These are phyloP conservation scores for Aspergillus carlsbadensis DNA, from an alignment of 495 filamentous ascomycete species.

Conservation along the genomic window DNA sequence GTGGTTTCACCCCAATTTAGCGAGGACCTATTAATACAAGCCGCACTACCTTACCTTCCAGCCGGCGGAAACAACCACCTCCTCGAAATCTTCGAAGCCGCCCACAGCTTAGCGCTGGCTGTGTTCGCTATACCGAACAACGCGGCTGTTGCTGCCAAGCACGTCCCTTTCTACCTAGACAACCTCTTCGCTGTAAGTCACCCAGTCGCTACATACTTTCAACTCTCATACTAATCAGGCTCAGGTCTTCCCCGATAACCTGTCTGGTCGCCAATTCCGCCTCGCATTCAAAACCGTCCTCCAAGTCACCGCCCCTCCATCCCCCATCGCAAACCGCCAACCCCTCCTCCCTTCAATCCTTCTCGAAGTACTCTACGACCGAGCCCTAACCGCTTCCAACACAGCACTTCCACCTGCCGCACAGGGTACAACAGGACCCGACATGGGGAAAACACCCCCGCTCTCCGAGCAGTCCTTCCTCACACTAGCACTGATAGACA, in stretches of 20 bases:
- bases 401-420: conserved; percentile 41
- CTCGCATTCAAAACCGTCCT: conserved; percentile 90
- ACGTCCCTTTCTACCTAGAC: conserved; percentile 85
- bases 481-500: conserved; percentile 77
- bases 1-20: conserved; percentile 61
- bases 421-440: conserved; percentile 28
- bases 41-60: conserved; percentile 75
- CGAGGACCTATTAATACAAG: conserved; percentile 71
- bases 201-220: conserved; percentile 4
- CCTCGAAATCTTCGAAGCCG: conserved; percentile 83
- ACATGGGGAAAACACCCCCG: conserved; percentile 30
- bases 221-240: conserved; percentile 11
- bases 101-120: conserved; percentile 83
- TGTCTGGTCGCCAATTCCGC: conserved; percentile 87
- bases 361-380: conserved; percentile 76
- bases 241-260: conserved; percentile 72
- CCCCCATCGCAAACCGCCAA: conserved; percentile 64
- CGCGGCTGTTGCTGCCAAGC: conserved; percentile 63
- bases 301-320: conserved; percentile 81
- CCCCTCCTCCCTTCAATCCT: conserved; percentile 75
- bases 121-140: conserved; percentile 79
- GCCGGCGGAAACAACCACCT: conserved; percentile 60
- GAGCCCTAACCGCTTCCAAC: conserved; percentile 57
- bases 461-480: conserved; percentile 82
- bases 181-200: conserved; percentile 67